Conservation (phyloP, 805 yeast genomes). For the Zygosaccharomyces bisporus region DNA sequence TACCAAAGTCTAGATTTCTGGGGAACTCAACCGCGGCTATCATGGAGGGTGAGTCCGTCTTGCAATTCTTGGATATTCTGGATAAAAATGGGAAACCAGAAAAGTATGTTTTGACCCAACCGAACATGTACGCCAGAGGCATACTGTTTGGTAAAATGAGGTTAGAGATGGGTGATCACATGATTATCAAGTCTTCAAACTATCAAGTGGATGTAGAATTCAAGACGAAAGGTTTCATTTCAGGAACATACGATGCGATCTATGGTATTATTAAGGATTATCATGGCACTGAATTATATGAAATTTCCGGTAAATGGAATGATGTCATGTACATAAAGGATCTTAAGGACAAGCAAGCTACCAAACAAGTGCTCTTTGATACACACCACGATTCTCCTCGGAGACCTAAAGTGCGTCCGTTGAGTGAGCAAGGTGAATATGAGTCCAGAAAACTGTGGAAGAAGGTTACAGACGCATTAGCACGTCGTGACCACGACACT, state of each 20-base stretch:
- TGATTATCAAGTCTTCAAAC: slow-evolving; percentile 63
- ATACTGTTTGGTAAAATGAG: slow-evolving; percentile 85
- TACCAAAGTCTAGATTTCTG: slow-evolving; percentile 82
- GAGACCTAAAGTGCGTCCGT: slow-evolving; percentile 70
- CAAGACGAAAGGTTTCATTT: slow-evolving; percentile 89
- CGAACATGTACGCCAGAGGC: slow-evolving; percentile 93
- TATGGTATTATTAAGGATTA: slow-evolving; percentile 63
- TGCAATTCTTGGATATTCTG: slow-evolving; percentile 59
- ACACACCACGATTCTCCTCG: slow-evolving; percentile 50
- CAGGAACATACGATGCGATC: slow-evolving; percentile 88
- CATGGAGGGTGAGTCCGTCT: slow-evolving; percentile 85
- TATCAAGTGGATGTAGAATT: slow-evolving; percentile 81
- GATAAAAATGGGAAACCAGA: slow-evolving; percentile 54
- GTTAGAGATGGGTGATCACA: slow-evolving; percentile 89
- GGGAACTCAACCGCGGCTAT: slow-evolving; percentile 97
- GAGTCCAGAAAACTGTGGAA: slow-evolving; percentile 86
- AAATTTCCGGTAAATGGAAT: slow-evolving; percentile 90
- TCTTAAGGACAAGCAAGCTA: slow-evolving; percentile 41
- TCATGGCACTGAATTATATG: slow-evolving; percentile 54
- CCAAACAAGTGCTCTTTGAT: slow-evolving; percentile 54
- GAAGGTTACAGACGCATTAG: slow-evolving; percentile 76
- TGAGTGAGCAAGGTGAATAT: slow-evolving; percentile 70
- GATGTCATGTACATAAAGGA: slow-evolving; percentile 70
- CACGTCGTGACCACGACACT: slow-evolving; percentile 65
- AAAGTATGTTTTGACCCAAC: slow-evolving; percentile 82